Conservation (phyloP, 306 rosid genomes). For the Dryas alaskensis region DNA sequence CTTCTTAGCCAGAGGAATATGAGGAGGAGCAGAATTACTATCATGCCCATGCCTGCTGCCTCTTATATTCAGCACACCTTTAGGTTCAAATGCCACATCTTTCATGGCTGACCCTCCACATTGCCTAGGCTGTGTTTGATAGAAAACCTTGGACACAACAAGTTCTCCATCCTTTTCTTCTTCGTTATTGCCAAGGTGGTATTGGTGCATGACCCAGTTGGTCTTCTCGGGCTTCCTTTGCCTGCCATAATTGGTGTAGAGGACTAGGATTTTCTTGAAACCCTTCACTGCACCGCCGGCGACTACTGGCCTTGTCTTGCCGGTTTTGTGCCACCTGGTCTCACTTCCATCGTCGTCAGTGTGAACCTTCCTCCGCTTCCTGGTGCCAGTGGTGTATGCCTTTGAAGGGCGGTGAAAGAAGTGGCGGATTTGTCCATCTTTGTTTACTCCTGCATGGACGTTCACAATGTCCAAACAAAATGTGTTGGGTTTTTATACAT, state of each 20-base stretch:
- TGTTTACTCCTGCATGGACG: conserved; percentile 63
- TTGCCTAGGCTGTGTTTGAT: conserved; percentile 85
- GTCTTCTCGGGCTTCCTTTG: conserved; percentile 81
- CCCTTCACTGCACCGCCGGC: conserved; percentile 52
- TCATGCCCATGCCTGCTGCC: not conserved
- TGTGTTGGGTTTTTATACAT: too few species aligned
- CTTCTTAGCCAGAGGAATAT: conserved; percentile 28
- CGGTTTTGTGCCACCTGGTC: conserved; percentile 97
- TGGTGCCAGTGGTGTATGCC: conserved; percentile 88
- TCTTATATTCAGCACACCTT: conserved; percentile 17
- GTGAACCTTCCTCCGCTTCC: conserved; percentile 89
- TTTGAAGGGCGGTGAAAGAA: conserved; percentile 90
- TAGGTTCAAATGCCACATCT: conserved; percentile 34
- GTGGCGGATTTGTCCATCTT: conserved; percentile 83
- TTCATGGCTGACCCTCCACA: conserved; percentile 47
- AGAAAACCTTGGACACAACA: conserved; percentile 84
- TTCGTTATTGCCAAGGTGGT: conserved; percentile 77
- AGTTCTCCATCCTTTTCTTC: conserved; percentile 87
- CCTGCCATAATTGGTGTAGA: conserved; percentile 82
- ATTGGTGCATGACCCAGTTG: conserved; percentile 96
- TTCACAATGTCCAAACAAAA: not conserved
- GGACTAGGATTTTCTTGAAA: conserved; percentile 82
- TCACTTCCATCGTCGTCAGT: conserved; percentile 78
- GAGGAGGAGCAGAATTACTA: not conserved
- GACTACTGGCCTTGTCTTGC: conserved; percentile 70